phyloP scores from a whole-genome alignment of 345 rosid species.

The Salix dunnii region DNA sequence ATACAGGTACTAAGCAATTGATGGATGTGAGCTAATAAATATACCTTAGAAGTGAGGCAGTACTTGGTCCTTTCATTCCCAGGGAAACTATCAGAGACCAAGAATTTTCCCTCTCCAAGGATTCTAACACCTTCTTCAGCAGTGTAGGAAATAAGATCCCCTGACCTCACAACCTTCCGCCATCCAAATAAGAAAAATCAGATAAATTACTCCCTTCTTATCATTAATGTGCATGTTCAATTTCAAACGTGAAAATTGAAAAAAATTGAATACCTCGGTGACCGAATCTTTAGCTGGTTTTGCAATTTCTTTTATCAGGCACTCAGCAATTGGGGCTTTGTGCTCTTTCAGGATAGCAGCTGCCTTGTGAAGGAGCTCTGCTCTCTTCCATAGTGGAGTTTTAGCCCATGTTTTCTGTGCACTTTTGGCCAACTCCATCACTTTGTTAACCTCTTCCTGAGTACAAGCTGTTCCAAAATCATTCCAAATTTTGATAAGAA shows the following conservation, averaged over 20 bases:
- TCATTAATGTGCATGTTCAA: neutral
- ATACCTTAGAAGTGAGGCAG: constrained; percentile 92
- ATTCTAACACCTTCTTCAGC: constrained; percentile 97
- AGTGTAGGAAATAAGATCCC: constrained; percentile 85
- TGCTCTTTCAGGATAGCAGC: constrained; percentile 86
- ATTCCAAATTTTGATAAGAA: no score
- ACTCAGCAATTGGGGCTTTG: constrained; percentile 81
- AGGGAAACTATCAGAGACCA: constrained; percentile 95
- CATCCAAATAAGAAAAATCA: neutral
- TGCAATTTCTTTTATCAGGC: constrained; percentile 92
- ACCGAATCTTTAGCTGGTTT: constrained; percentile 96
- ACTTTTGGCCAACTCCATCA: constrained; percentile 71
- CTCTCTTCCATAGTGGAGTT: constrained; percentile 97
- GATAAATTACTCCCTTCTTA: neutral
- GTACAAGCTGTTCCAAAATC: constrained; percentile 62
- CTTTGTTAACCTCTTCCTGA: constrained; percentile 92
- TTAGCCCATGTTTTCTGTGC: constrained; percentile 94
- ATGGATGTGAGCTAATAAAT: neutral
- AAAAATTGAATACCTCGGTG: constrained; percentile 54
- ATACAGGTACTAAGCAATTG: neutral
- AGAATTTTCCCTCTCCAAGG: constrained; percentile 87
- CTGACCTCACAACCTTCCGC: constrained; percentile 86
- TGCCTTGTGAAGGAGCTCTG: constrained; percentile 95
- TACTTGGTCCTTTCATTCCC: constrained; percentile 98
- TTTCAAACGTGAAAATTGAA: neutral